phyloP scores from a whole-genome alignment of 83 land plant species.

The Picea mariana region DNA sequence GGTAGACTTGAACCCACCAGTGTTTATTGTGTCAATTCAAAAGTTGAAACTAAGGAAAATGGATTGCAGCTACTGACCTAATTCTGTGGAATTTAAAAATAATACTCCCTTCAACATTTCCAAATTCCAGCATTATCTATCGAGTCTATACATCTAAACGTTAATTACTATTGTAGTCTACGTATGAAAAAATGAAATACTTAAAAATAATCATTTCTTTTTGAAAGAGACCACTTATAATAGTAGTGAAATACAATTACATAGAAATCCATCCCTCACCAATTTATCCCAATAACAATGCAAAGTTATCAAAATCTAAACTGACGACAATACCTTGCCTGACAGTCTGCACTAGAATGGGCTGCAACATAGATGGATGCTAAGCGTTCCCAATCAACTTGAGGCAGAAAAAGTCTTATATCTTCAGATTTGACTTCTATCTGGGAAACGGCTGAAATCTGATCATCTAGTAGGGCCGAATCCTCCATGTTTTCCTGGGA shows the following conservation, averaged over 20 bases:
- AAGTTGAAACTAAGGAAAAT: neutral
- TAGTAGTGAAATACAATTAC: neutral
- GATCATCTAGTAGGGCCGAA: constrained; percentile 35
- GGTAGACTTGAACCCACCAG: neutral
- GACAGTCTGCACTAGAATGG: constrained; percentile 83
- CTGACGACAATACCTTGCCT: constrained; percentile 51
- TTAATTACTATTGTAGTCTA: neutral
- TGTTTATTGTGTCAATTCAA: neutral
- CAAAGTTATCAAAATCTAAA: neutral
- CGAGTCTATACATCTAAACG: neutral
- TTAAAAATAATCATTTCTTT: too few relatives aligned
- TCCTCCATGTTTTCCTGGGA: constrained; percentile 36
- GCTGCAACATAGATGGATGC: constrained; percentile 68
- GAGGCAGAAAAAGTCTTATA: constrained; percentile 53
- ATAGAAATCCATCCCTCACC: neutral
- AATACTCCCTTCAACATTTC: neutral
- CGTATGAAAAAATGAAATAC: neutral
- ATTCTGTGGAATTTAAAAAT: neutral
- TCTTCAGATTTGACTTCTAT: constrained; percentile 60
- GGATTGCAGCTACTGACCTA: neutral
- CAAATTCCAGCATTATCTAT: neutral
- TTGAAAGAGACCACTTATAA: too few relatives aligned
- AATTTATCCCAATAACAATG: neutral
- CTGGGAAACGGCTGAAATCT: constrained; percentile 36
- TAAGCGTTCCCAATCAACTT: constrained; percentile 78